phyloP scores from a whole-genome alignment of 495 filamentous ascomycete genomes.

The Tirmania nivea region DNA sequence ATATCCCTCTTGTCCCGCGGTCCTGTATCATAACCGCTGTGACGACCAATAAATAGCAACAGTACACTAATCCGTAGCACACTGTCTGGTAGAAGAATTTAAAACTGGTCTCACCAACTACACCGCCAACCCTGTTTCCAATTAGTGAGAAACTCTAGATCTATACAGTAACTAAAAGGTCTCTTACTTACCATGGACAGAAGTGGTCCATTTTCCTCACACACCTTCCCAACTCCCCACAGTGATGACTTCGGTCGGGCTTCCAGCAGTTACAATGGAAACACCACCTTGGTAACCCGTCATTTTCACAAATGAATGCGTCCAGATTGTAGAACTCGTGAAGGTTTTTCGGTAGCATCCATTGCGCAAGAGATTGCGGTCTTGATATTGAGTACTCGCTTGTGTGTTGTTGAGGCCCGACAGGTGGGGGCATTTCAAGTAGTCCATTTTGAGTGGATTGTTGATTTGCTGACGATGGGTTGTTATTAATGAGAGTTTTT shows the following conservation, averaged over 20 bases:
- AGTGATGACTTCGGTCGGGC: constrained; percentile 66
- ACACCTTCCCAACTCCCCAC: constrained; percentile 56
- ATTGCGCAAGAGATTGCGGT: background rate
- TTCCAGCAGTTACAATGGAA: constrained; percentile 61
- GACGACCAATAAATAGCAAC: constrained; percentile 37
- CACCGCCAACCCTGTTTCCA: constrained; percentile 52
- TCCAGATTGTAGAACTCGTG: constrained; percentile 54
- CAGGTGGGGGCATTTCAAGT: background rate
- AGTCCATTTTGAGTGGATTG: background rate
- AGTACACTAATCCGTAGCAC: constrained; percentile 46
- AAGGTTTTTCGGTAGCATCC: constrained; percentile 10
- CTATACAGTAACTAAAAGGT: background rate
- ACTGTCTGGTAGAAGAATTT: constrained; percentile 84
- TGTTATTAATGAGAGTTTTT: background rate
- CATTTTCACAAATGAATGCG: constrained; percentile 56
- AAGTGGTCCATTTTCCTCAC: constrained; percentile 83
- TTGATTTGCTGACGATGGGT: background rate
- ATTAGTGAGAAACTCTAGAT: background rate
- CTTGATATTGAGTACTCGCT: background rate
- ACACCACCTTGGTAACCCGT: constrained; percentile 67
- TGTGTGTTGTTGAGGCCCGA: background rate
- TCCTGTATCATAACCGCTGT: constrained; percentile 31
- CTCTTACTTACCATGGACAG: constrained; percentile 50
- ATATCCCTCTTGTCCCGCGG: background rate
- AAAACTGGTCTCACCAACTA: constrained; percentile 63